Conservation (phyloP, 192 early-diverging fungal genomes). For the Chytriomyces confervae region DNA sequence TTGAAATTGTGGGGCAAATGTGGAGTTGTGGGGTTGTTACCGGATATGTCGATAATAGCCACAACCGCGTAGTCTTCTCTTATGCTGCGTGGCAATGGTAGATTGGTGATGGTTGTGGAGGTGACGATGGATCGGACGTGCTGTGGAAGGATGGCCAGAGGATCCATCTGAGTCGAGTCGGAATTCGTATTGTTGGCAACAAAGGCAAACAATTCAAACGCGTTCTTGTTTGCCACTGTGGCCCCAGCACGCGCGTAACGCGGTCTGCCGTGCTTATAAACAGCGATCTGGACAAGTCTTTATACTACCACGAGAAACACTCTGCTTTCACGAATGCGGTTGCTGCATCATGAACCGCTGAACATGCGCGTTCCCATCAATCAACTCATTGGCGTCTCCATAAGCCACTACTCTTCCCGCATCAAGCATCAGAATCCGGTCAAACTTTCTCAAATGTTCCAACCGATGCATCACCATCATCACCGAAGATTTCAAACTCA, state of each 20-base stretch:
- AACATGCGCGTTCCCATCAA: constrained; percentile 18
- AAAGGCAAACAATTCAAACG: too few relatives aligned
- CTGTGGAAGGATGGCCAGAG: constrained; percentile 5
- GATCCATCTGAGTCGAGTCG: constrained; percentile 5
- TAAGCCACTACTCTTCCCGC: constrained; percentile 11
- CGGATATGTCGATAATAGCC: constrained; percentile 35
- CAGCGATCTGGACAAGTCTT: too few relatives aligned
- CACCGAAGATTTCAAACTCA: constrained; percentile 4
- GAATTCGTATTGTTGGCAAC: not conserved
- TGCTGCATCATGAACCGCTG: not conserved
- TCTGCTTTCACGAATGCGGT: too few relatives aligned
- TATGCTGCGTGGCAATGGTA: not conserved
- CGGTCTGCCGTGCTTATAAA: too few relatives aligned
- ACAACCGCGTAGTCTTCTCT: constrained; percentile 1
- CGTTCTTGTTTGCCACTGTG: too few relatives aligned
- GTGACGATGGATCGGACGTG: constrained; percentile 6
- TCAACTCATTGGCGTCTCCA: constrained; percentile 24
- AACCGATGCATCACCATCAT: constrained; percentile 35
- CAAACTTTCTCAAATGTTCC: constrained; percentile 19
- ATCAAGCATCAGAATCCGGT: constrained; percentile 24
- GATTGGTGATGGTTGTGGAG: not conserved
- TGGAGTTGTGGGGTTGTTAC: not conserved
- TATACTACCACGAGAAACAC: too few relatives aligned
- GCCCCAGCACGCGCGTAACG: too few relatives aligned
- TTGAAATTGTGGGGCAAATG: not conserved